Base-by-base conservation (phyloP, 2,329 filamentous ascomycete genomes). In the Talaromyces sp. region DNA sequence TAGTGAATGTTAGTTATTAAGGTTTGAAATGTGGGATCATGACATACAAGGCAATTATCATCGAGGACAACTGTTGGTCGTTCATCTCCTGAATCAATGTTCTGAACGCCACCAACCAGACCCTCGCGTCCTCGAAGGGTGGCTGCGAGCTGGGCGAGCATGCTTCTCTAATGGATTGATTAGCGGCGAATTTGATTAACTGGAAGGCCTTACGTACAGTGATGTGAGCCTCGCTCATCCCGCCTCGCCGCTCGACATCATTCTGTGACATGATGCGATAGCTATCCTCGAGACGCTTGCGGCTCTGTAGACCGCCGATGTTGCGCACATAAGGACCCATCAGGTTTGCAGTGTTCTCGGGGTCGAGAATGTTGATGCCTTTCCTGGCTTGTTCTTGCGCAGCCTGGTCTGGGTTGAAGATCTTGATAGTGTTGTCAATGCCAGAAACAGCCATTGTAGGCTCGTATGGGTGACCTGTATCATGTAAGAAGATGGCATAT, bases 361-460 rank as follows among this genome's bases (percentile, higher is more conserved):
- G 74, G 30, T 82, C 79, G 9, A 78, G 74, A 45, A 87, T 79
- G n/a, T 85, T 84, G 44, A 82, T 72, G 1, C 83, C 84, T 10
- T 76, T 74, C 19, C 80, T 77, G 16, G 85, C 85, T 46, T 81
- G 77, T 32, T 79, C 74, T 57, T 86, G 82, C 14, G 82, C 80
- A 30, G 77, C 76, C 40, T 74, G 76, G 60, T 87, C 85, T 0
- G 84, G 77, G 1, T 82, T 85, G 70, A 88, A 88, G 48, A 88
- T 83, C 64, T 88, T 88, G 71, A 88, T 82, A 0, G 85, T 87
- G 60, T 83, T 80, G 58, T 88, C 86, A 53, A 88, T 88, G 17
- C 86, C 86, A 2, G 82, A 85, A 27, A 83, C 84, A 2, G 86
- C 86, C 51, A 88, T 75, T 55, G 84, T 83, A 1, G 85, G 84